phyloP scores from a whole-genome alignment of 352 stramenopile genomes.

The Blastocystis sp. region DNA sequence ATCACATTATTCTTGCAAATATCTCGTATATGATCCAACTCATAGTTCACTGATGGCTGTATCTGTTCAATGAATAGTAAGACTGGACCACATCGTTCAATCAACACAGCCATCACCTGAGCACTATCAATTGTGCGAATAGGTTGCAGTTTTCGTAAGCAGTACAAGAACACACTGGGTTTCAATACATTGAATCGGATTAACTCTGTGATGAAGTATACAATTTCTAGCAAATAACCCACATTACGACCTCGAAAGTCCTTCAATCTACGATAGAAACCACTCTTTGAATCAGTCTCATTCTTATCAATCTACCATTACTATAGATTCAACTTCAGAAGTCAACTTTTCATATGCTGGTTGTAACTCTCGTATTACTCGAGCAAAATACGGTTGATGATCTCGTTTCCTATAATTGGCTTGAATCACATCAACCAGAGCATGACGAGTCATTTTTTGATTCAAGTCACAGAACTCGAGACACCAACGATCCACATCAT shows the following conservation, averaged over 20 bases:
- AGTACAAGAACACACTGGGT: conserved; percentile 11
- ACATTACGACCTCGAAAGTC: not conserved
- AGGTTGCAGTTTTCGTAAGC: not conserved
- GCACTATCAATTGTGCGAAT: not conserved
- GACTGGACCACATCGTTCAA: not conserved
- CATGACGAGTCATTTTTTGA: not conserved
- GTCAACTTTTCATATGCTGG: not conserved
- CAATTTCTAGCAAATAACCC: not conserved
- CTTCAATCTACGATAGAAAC: not conserved
- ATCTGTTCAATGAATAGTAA: conserved; percentile 16
- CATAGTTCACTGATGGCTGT: not conserved
- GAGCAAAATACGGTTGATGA: conserved; percentile 6
- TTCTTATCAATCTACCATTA: not conserved
- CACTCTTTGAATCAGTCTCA: not conserved
- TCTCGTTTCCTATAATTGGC: not conserved
- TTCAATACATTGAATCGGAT: not conserved
- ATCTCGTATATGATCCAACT: not conserved
- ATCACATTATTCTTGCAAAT: not conserved
- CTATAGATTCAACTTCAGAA: not conserved
- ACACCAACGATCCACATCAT: conserved; percentile 15
- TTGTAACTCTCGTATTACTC: not conserved
- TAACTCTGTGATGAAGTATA: conserved; percentile 7
- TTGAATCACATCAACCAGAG: not conserved
- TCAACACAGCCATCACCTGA: conserved; percentile 7
- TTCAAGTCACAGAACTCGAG: conserved; percentile 22